Percentiles rank a stretch among this genome's conserved stretches.
These are phyloP conservation scores for Posidonia oceanica DNA, from an alignment of 116 monocot genomes.

Conservation along the genomic window DNA sequence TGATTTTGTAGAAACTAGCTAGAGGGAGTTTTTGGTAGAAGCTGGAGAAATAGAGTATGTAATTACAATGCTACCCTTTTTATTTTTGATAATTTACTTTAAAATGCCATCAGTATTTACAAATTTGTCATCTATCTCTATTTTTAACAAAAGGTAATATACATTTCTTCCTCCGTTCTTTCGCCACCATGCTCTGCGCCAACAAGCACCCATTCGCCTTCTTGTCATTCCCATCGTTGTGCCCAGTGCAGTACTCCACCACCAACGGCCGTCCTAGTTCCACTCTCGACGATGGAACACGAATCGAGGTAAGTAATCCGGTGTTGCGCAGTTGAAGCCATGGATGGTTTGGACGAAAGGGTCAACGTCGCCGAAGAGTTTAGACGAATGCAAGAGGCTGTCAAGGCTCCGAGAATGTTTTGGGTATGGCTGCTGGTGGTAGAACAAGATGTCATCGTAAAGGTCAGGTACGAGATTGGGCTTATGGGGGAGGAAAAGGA, in stretches of 20 bases:
- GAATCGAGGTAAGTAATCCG: neutral
- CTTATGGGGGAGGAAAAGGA: neutral
- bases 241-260: neutral
- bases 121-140: no score
- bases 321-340: no score
- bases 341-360: neutral
- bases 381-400: neutral
- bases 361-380: neutral
- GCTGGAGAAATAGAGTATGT: no score
- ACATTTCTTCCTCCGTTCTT: conserved; percentile 54
- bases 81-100: no score
- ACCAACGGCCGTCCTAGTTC: no score
- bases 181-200: conserved; percentile 48
- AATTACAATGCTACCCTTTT: no score
- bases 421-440: neutral
- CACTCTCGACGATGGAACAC: neutral
- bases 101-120: no score
- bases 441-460: neutral
- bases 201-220: conserved; percentile 10
- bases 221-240: neutral
- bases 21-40: no score
- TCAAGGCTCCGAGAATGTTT: neutral
- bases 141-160: no score
- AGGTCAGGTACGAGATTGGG: neutral
- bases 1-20: no score